Percentiles rank a stretch among this genome's conserved stretches.
These are phyloP conservation scores for Ricinus communis DNA, from an alignment of 345 rosid species.

Conservation along the genomic window DNA sequence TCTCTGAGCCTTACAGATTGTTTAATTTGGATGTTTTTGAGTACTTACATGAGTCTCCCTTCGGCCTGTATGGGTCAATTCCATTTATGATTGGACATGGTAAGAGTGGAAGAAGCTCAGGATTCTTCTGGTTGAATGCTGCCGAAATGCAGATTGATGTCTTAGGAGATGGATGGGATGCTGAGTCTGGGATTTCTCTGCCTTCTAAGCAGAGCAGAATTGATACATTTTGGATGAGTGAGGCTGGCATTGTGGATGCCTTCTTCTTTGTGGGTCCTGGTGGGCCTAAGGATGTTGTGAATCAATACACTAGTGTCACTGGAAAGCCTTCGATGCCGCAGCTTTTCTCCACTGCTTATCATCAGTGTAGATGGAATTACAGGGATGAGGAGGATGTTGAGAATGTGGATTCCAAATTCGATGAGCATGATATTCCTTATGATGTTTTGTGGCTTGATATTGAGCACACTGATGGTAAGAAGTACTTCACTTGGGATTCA, in stretches of 20 bases:
- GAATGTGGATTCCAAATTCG: slow-evolving; percentile 88
- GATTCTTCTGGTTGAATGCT: slow-evolving; percentile 96
- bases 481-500: slow-evolving; percentile 92
- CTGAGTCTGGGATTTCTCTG: slow-evolving; percentile 60
- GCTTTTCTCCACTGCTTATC: slow-evolving; percentile 85
- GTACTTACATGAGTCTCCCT: slow-evolving; percentile 83
- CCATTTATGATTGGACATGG: slow-evolving; percentile 95
- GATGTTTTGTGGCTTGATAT: slow-evolving; percentile 99
- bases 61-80: slow-evolving; percentile 90
- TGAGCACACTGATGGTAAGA: slow-evolving; percentile 94
- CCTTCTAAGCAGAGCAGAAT: slow-evolving; percentile 61
- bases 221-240: slow-evolving; percentile 95
- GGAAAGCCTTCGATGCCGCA: slow-evolving; percentile 93
- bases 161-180: slow-evolving; percentile 83
- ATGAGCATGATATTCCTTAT: slow-evolving; percentile 94
- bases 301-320: slow-evolving; percentile 75
- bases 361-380: slow-evolving; percentile 98
- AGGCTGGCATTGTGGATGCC: slow-evolving; percentile 93
- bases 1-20: slow-evolving; percentile 85
- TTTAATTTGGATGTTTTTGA: slow-evolving; percentile 96
- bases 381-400: slow-evolving; percentile 98
- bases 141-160: slow-evolving; percentile 99
- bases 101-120: slow-evolving; percentile 62
- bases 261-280: slow-evolving; percentile 90
- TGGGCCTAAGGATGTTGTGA: slow-evolving; percentile 85